phyloP scores from a whole-genome alignment of 2,329 filamentous ascomycete species.

The Scedosporium boydii region DNA sequence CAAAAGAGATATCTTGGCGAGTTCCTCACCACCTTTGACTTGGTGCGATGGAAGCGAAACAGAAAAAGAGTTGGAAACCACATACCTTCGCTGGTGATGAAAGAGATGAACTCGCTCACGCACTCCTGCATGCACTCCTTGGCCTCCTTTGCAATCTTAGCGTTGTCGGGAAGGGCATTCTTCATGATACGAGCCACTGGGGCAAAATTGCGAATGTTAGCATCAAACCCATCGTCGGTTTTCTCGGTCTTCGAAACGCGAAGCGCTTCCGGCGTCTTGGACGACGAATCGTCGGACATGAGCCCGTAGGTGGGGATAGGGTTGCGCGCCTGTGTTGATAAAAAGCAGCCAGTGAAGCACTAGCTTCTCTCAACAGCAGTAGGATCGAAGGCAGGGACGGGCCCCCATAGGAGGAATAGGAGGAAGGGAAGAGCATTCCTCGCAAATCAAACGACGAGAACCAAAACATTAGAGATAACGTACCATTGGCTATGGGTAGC shows the following conservation, averaged over 20 bases:
- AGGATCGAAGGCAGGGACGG: conserved; percentile 15
- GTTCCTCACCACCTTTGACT: too few species aligned
- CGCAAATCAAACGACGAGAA: neutral
- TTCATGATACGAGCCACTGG: conserved; percentile 99
- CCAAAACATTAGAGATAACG: conserved; percentile 36
- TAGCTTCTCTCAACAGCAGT: conserved; percentile 33
- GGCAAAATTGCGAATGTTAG: conserved; percentile 90
- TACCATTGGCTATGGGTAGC: conserved; percentile 99
- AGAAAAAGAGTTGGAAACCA: conserved; percentile 14
- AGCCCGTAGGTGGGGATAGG: conserved; percentile 28
- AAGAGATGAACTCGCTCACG: conserved; percentile 99
- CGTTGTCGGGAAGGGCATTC: conserved; percentile 90
- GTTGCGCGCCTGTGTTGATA: conserved; percentile 2
- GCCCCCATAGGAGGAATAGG: neutral
- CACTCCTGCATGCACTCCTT: conserved; percentile 99
- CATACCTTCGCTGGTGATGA: conserved; percentile 97
- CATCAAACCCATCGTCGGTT: conserved; percentile 53
- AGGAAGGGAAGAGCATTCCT: neutral
- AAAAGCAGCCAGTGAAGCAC: conserved; percentile 3
- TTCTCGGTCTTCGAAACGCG: conserved; percentile 38
- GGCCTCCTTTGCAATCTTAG: conserved; percentile 97
- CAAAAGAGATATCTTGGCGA: too few species aligned
- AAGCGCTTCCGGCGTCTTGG: conserved; percentile 38
- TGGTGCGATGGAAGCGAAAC: neutral
- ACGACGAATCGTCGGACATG: conserved; percentile 52